Evolutionary conservation across 768 basidiomycete species (phyloP).

Genomic region (Termitomyces sp.): DNA sequence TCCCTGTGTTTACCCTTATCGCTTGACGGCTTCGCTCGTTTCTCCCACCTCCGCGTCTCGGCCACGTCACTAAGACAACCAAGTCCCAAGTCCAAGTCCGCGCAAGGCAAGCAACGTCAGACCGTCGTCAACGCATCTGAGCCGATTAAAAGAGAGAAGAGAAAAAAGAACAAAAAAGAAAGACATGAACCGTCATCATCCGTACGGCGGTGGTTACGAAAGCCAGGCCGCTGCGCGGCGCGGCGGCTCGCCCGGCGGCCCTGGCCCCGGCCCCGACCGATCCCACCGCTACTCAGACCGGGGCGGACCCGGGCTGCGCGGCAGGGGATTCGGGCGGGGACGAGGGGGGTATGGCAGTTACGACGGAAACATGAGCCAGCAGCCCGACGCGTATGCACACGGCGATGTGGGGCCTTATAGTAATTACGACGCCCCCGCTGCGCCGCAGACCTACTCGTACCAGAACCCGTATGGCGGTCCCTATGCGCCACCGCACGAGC

Average conservation of each 20-base stretch:
- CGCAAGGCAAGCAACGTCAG: slow-evolving; percentile 11
- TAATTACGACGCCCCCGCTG: slow-evolving; percentile 50
- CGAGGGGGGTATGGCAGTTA: slow-evolving; percentile 49
- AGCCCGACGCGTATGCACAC: slow-evolving; percentile 47
- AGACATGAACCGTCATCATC: slow-evolving; percentile 87
- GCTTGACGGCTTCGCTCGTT: slow-evolving; percentile 6
- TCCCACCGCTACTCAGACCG: slow-evolving; percentile 55
- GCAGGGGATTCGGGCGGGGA: slow-evolving; percentile 46
- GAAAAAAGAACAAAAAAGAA: slow-evolving; percentile 28
- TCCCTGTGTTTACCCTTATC: slow-evolving; percentile 16
- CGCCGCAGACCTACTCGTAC: slow-evolving; percentile 60
- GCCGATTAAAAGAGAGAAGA: slow-evolving; percentile 28
- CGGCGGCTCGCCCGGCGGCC: slow-evolving; percentile 61
- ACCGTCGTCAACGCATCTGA: slow-evolving; percentile 16
- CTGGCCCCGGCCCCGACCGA: slow-evolving; percentile 71
- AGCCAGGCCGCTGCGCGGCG: slow-evolving; percentile 42
- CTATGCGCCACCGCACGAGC: slow-evolving; percentile 43
- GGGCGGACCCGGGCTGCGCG: slow-evolving; percentile 46
- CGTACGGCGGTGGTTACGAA: slow-evolving; percentile 70
- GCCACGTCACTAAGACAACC: slow-evolving; percentile 32
- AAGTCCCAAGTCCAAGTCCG: neutral
- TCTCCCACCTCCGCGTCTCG: neutral
- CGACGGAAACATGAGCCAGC: slow-evolving; percentile 47
- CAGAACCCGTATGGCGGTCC: slow-evolving; percentile 58
- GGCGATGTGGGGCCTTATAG: slow-evolving; percentile 62